Base-by-base conservation (phyloP, 2,329 filamentous ascomycete species). In the Colletotrichum orchidophilum region DNA sequence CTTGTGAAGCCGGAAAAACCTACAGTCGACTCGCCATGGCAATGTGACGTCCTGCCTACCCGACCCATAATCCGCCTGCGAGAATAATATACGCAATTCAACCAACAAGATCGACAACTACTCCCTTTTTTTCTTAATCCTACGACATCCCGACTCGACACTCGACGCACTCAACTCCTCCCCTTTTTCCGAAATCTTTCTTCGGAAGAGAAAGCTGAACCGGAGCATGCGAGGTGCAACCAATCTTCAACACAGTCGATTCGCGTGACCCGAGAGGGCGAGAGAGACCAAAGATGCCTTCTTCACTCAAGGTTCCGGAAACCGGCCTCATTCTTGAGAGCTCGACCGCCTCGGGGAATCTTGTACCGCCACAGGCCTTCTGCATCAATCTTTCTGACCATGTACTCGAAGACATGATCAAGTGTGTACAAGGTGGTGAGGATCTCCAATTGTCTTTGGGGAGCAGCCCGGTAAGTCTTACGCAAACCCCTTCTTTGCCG, bases 381-480 rank as follows among this genome's bases (percentile, higher is more conserved):
- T 85, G 87, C 73, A 81, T 92, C 66, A 86, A 83, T n/a, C 80
- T 92, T 73, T 86, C 83, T 75, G 86, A 90, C 77, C 83, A 82
- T 77, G 83, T 90, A 62, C 87, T 92, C 75, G 87, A 90, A 77
- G 85, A 88, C 73, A 88, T 92, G 86, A 90, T 92, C 74, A 84
- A 84, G 78, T 88, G 87, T 76, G 85, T 88, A 49, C 86, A 87
- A 75, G 84, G 86, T 81, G 88, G 88, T 61, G 84, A 88, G 66
- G 82, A 85, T 55, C 84, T 92, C 63, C 83, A 88, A 75, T 81
- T 92, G 75, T 85, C 87, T 5, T 79, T 92, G 72, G 90, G 90
- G 50, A 83, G 82, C 76, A 84, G 81, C 75, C 90, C 90, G 46
- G 90, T 92, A 88, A 85, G 90, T 85, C 50, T 12, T 29, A 12